Base-by-base conservation (phyloP, 352 stramenopile species). In the Phytophthora ohioensis region DNA sequence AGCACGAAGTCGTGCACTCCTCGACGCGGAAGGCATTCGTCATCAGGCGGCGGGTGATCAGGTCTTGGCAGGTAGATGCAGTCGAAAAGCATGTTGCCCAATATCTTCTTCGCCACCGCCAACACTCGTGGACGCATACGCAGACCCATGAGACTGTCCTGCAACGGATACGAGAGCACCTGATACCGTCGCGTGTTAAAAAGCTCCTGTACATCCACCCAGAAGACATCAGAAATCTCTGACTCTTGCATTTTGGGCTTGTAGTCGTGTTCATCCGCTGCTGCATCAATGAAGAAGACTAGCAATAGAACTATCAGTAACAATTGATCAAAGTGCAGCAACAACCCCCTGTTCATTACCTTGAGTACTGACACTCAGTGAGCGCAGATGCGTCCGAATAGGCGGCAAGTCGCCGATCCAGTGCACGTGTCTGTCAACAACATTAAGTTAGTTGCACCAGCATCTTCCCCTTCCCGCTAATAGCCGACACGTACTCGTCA, bases 181-280 rank as follows among this genome's bases (percentile, higher is more conserved):
- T 86, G 74, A 71, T 90, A 92, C 41, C 85, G 84, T 5, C 48
- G 48, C 8, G 81, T 63, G 58, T 91, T 85, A 59, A 85, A 90
- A 3, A 96, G 73, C 57, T 94, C 88, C 45, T 92, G 80, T 46
- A 94, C 71, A 39, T 96, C 83, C 60, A 96, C 84, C 88, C 88
- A 96, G 47, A 94, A 90, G 6, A 85, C 85, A 65, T 96, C 82
- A 13, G 85, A 68, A 62, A 96, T 86, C 80, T 96, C 88, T 3
- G 63, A 73, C 15, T 78, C 70, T 69, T 96, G 86, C 38, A 91
- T 69, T 58, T 76, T 76, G 5, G 79, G 81, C 57, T 76, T 65
- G 56, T 87, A 88, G 30, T 68, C 69, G 13, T 81, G 78, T 32
- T 85, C 73, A 6, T 90, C 76, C 2, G 80, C 82, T 5, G 73